A percentile compares a stretch with the other conserved stretches of the same genome.
These are phyloP conservation scores for Puccinia novopanici DNA, from an alignment of 1,284 basidiomycete genomes.

Conservation along the genomic window DNA sequence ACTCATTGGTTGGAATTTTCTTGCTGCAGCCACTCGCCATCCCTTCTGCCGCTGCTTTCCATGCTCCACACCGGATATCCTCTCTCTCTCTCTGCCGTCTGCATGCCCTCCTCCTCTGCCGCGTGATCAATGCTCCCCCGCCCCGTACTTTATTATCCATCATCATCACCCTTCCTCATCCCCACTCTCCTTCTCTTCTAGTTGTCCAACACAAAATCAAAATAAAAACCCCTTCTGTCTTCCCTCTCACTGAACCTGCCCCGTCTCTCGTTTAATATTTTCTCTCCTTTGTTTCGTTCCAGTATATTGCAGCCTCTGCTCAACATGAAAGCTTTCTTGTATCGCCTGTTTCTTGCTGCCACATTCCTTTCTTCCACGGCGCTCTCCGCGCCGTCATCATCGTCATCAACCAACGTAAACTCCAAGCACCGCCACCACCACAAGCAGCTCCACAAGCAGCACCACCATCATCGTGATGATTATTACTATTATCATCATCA, in stretches of 20 bases:
- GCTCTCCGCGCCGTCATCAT: too few relatives aligned
- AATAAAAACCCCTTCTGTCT: too few relatives aligned
- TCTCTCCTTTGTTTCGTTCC: neutral
- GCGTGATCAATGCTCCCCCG: neutral
- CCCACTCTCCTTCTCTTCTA: neutral
- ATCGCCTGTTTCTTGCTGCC: neutral
- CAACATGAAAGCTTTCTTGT: neutral
- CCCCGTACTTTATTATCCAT: neutral
- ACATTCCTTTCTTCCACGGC: neutral
- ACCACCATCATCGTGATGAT: too few relatives aligned
- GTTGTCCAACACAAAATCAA: too few relatives aligned
- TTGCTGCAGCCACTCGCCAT: too few relatives aligned
- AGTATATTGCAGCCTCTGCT: neutral
- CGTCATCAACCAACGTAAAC: too few relatives aligned
- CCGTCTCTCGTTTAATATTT: neutral
- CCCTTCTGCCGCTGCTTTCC: neutral
- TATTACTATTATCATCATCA: neutral
- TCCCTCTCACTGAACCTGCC: neutral
- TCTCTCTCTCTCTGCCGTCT: neutral
- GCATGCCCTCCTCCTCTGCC: neutral
- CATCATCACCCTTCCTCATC: neutral
- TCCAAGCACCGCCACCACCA: too few relatives aligned
- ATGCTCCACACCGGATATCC: neutral
- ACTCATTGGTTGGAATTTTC: slow-evolving; percentile 16
- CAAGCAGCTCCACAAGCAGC: too few relatives aligned